Evolutionary conservation across 2,329 filamentous ascomycete species (phyloP), one percentile per base, ranked within the genome.

Genomic region (Zymoseptoria ardabiliae): DNA sequence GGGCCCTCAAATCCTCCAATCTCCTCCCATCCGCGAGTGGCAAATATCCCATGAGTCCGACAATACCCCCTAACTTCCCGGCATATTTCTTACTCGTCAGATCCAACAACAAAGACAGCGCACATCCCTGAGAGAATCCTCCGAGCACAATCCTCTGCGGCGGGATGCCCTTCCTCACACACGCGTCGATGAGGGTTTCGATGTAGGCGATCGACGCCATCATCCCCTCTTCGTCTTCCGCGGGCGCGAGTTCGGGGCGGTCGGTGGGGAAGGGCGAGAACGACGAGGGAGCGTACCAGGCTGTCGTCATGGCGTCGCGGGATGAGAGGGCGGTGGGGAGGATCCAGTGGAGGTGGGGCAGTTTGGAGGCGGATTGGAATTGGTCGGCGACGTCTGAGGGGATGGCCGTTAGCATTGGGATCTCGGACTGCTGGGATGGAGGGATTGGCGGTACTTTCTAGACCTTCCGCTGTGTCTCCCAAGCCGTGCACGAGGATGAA

Each of bases 251-350:
- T 50, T 66, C 75, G 10, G 74, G 74, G 4, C 76, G 69, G 9
- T 73, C 68, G 51, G 72, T 73, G 56, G 74, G 75, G 21, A 62
- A 62, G 49, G 75, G 68, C 72, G 63, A 77, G 52, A 70, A 68
- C 19, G 62, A 64, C 13, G 72, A 75, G 1, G 75, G 79, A 20
- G 70, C 72, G 68, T 74, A 80, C 79, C 77, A 82, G 20, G 77
- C 80, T 60, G 73, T 77, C 22, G 75, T 69, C 63, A 74, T 74
- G 17, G 77, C 71, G 52, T 80, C 77, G 58, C 71, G 75, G 64
- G 80, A 76, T 48, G 78, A 72, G 50, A 73, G 71, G 2, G 80
- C 79, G 57, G 79, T 81, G 13, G 81, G 79, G 25, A 82, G 73
- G 49, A 81, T 70, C 79, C 79, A 82, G 53, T 74, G 72, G 63